phyloP scores from a whole-genome alignment of 768 basidiomycete genomes.

The Termitomyces sp. region DNA sequence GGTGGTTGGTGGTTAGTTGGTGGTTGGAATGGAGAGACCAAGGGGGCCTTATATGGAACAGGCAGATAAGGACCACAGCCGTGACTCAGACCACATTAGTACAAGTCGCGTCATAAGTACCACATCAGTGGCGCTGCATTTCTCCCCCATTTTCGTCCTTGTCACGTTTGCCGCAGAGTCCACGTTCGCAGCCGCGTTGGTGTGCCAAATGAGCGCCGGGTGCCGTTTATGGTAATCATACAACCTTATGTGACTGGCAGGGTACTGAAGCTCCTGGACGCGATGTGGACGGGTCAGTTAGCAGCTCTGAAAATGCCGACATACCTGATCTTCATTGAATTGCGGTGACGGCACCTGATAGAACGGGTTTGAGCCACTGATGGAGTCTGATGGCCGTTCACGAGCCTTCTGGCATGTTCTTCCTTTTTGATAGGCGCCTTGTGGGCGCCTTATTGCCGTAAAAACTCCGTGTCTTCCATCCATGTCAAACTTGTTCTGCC shows the following conservation, averaged over 20 bases:
- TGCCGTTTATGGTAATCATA: background rate
- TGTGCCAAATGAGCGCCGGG: background rate
- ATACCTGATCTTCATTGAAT: background rate
- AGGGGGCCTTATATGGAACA: conserved; percentile 9
- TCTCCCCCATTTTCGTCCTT: background rate
- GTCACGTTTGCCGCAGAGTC: conserved; percentile 2
- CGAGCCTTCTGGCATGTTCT: background rate
- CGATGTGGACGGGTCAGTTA: no score
- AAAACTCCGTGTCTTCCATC: background rate
- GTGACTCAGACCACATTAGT: conserved; percentile 11
- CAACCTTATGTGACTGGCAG: background rate
- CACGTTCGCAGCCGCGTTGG: background rate
- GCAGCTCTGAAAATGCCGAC: no score
- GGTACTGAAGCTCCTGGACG: background rate
- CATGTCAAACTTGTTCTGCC: background rate
- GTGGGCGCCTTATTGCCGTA: no score
- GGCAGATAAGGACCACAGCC: background rate
- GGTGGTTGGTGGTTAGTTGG: background rate
- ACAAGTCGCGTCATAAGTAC: conserved; percentile 6
- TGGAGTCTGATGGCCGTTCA: background rate
- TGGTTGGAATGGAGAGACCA: background rate
- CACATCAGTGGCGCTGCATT: conserved; percentile 13
- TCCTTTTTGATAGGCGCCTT: background rate
- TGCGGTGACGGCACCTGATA: background rate
- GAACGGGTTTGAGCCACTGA: background rate